phyloP scores from a whole-genome alignment of 2,329 filamentous ascomycete genomes.

The Monilinia laxa region DNA sequence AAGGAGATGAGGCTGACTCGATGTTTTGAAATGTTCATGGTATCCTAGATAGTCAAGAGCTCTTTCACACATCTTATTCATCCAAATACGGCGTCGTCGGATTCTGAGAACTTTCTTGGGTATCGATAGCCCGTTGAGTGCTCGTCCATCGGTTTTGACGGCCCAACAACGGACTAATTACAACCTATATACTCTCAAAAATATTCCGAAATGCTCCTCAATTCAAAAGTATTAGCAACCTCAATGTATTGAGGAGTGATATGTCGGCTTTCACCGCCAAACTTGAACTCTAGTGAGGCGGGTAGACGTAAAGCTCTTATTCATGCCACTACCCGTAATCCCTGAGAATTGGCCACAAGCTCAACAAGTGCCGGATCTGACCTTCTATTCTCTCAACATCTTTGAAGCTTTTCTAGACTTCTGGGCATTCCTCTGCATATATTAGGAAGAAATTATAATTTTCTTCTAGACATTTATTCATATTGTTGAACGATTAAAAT shows the following conservation, averaged over 20 bases:
- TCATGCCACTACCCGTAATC: no score
- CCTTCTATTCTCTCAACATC: no score
- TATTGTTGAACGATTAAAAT: no score
- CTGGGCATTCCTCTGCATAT: no score
- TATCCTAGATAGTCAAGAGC: not conserved
- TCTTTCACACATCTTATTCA: not conserved
- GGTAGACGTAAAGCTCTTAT: no score
- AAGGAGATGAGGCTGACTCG: not conserved
- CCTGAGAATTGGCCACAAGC: no score
- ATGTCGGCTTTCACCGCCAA: no score
- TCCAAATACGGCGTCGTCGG: slow-evolving; percentile 1
- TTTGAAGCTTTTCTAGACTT: no score
- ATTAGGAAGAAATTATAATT: no score
- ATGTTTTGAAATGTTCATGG: not conserved
- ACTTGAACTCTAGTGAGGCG: no score
- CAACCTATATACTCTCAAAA: not conserved
- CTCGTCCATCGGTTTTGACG: not conserved
- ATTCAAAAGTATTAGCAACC: not conserved
- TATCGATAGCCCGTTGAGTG: not conserved
- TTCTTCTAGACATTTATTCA: no score
- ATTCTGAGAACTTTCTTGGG: not conserved
- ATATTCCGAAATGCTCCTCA: not conserved
- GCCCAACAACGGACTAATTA: not conserved
- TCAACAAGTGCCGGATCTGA: no score
- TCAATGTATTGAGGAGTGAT: not conserved